A percentile compares a stretch with the other conserved stretches of the same genome.
Conservation (phyloP, 129 eudicot species). For the Helichrysum umbraculigerum region DNA sequence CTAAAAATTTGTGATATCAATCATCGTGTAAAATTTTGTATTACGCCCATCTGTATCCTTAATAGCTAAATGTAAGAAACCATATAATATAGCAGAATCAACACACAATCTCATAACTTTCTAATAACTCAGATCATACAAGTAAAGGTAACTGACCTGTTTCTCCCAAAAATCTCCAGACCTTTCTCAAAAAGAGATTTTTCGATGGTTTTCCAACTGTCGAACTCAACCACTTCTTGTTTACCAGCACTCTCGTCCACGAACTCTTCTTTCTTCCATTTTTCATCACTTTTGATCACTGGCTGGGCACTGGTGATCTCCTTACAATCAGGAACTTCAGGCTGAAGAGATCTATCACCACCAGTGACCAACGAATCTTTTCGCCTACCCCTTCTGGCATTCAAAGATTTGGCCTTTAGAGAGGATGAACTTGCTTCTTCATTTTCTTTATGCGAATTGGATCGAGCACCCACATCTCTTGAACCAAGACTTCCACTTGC, state of each 20-base stretch:
- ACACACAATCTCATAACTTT: constrained; percentile 13
- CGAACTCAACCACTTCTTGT: constrained; percentile 48
- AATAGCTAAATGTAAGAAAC: background rate
- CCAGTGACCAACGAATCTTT: constrained; percentile 39
- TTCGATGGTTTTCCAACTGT: constrained; percentile 75
- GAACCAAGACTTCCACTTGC: constrained; percentile 52
- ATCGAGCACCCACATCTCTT: constrained; percentile 43
- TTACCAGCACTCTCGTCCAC: constrained; percentile 58
- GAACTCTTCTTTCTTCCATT: constrained; percentile 64
- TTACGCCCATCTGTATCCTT: background rate
- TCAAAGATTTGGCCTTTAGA: constrained; percentile 46
- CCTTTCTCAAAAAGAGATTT: constrained; percentile 89
- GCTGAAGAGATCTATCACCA: constrained; percentile 43
- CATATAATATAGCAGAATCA: constrained; percentile 10
- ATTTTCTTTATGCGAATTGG: constrained; percentile 53
- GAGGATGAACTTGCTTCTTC: constrained; percentile 69
- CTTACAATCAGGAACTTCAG: constrained; percentile 46
- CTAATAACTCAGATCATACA: constrained; percentile 10
- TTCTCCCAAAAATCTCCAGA: constrained; percentile 79
- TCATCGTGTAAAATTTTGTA: background rate
- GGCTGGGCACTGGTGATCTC: constrained; percentile 39
- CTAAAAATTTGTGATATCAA: background rate
- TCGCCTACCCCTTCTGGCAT: constrained; percentile 53
- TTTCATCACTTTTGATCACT: constrained; percentile 36
- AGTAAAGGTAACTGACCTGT: constrained; percentile 54